These are phyloP conservation scores for Neurospora sp. DNA, from an alignment of 495 filamentous ascomycete genomes.

Conservation along the genomic window DNA sequence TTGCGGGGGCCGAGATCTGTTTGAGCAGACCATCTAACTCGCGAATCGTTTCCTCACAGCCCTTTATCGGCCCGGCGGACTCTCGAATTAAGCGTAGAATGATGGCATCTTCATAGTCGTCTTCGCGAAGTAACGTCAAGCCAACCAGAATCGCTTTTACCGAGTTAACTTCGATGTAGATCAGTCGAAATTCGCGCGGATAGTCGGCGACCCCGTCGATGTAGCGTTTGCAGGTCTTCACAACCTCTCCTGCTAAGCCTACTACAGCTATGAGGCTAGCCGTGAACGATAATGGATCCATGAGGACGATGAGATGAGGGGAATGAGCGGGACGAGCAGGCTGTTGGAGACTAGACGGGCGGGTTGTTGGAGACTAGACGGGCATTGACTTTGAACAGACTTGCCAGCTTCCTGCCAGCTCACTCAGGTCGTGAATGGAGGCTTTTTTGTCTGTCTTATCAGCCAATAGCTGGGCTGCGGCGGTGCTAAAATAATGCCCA, in stretches of 20 bases:
- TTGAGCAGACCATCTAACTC: not conserved
- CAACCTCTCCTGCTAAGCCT: not conserved
- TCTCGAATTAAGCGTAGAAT: not conserved
- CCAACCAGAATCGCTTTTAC: not conserved
- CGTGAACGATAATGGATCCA: not conserved
- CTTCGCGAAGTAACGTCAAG: not conserved
- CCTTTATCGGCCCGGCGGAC: not conserved
- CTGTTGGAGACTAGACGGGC: not conserved
- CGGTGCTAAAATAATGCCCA: not conserved
- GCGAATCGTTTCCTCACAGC: not conserved
- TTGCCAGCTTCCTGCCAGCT: not conserved
- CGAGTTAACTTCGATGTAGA: conserved; percentile 3
- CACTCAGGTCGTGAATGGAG: not conserved
- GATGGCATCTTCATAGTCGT: not conserved
- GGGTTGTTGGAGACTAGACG: not conserved
- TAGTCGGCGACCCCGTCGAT: conserved; percentile 1
- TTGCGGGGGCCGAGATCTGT: not conserved
- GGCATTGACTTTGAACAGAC: not conserved
- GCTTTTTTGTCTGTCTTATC: not conserved
- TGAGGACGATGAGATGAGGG: not conserved
- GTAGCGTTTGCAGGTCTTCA: conserved; percentile 6
- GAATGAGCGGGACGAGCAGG: not conserved
- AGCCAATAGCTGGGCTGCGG: not conserved
- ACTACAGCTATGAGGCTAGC: conserved; percentile 7
- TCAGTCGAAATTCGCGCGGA: conserved; percentile 6